phyloP scores from a whole-genome alignment of 2,329 filamentous ascomycete species.

The Podosphaera xanthii region DNA sequence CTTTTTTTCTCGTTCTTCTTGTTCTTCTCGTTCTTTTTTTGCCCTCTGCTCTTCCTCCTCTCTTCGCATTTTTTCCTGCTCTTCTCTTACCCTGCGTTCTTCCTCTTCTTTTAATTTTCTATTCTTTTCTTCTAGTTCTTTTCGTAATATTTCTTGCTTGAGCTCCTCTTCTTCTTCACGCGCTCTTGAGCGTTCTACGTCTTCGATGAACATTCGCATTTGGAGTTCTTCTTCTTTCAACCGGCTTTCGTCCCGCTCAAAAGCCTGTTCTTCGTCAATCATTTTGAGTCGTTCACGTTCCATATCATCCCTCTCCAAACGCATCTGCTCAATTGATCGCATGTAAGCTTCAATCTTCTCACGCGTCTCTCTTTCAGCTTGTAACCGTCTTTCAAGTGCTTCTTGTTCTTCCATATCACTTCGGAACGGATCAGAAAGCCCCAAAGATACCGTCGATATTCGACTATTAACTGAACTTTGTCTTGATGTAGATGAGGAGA shows the following conservation, averaged over 20 bases:
- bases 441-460: not conserved
- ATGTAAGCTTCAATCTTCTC: not conserved
- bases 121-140: not conserved
- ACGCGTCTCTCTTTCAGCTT: not conserved
- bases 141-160: not conserved
- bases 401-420: not conserved
- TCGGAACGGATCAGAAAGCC: not conserved
- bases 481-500: not conserved
- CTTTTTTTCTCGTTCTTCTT: not conserved
- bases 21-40: not conserved
- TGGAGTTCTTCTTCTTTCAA: constrained; percentile 1
- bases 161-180: not conserved
- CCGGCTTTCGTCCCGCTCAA: not conserved
- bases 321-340: not conserved
- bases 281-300: not conserved
- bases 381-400: not conserved
- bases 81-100: not conserved
- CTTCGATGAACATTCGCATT: constrained; percentile 1
- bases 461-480: not conserved
- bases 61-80: not conserved
- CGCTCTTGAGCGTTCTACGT: not conserved
- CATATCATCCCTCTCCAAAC: constrained; percentile 1
- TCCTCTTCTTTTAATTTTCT: not conserved
- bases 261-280: not conserved
- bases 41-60: not conserved